phyloP scores from a whole-genome alignment of 805 yeast genomes.

The Kuraishia cidri region DNA sequence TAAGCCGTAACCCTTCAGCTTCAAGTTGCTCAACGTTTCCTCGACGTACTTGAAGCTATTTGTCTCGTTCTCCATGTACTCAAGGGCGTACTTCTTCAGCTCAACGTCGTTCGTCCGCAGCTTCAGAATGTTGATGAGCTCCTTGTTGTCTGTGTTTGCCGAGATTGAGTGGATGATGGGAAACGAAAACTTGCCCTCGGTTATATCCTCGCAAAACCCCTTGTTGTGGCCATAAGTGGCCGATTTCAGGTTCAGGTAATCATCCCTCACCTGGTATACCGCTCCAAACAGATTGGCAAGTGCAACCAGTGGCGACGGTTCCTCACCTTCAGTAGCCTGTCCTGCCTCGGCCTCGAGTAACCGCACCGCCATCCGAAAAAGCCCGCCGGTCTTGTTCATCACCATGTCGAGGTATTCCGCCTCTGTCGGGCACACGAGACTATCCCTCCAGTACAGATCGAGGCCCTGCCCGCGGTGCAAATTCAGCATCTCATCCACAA shows the following conservation, averaged over 20 bases:
- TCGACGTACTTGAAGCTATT: slow-evolving; percentile 30
- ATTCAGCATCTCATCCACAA: slow-evolving; percentile 68
- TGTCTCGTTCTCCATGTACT: slow-evolving; percentile 28
- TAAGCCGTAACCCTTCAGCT: slow-evolving; percentile 12
- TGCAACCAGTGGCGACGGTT: slow-evolving; percentile 28
- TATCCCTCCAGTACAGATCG: slow-evolving; percentile 85
- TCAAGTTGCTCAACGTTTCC: slow-evolving; percentile 17
- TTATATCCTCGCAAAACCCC: slow-evolving; percentile 79
- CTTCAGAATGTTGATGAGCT: slow-evolving; percentile 39
- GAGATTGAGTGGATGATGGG: slow-evolving; percentile 68
- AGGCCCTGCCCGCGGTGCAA: slow-evolving; percentile 87
- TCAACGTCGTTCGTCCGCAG: slow-evolving; percentile 40
- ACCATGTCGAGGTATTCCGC: slow-evolving; percentile 72
- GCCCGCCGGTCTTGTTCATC: slow-evolving; percentile 82
- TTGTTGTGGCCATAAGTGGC: slow-evolving; percentile 45
- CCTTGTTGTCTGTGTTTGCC: slow-evolving; percentile 23
- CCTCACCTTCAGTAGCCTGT: slow-evolving; percentile 6
- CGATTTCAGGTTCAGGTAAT: slow-evolving; percentile 60
- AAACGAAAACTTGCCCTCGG: slow-evolving; percentile 84
- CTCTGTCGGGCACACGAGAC: slow-evolving; percentile 45
- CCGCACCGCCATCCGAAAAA: slow-evolving; percentile 66
- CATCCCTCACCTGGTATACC: slow-evolving; percentile 81
- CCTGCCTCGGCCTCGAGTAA: slow-evolving; percentile 36
- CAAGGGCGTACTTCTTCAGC: slow-evolving; percentile 41
- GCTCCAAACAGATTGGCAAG: slow-evolving; percentile 74